phyloP scores from a whole-genome alignment of 2,329 filamentous ascomycete genomes.

The Rutstroemia sp. region DNA sequence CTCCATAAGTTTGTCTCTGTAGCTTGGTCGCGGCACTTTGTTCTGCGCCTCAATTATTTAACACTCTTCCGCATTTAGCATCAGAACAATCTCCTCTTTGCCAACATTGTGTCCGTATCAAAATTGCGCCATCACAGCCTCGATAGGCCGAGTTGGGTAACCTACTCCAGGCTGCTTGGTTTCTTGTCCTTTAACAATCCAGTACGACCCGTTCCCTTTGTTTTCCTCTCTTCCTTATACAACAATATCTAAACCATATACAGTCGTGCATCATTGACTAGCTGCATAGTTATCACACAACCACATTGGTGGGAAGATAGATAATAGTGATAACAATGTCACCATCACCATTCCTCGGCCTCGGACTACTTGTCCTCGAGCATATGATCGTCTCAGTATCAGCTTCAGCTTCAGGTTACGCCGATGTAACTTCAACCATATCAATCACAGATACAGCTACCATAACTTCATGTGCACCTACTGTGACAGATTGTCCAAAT shows the following conservation, averaged over 20 bases:
- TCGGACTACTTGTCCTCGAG: neutral
- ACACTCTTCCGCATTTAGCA: neutral
- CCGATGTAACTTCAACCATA: neutral
- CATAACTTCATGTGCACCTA: slow-evolving; percentile 3
- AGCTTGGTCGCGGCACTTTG: neutral
- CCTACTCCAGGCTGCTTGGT: neutral
- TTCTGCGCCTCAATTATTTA: neutral
- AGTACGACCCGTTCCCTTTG: neutral
- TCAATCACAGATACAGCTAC: slow-evolving; percentile 1
- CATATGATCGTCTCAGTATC: neutral
- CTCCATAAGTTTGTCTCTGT: slow-evolving; percentile 1
- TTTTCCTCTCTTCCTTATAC: neutral
- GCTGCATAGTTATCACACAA: neutral
- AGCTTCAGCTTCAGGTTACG: neutral
- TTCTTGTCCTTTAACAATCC: neutral
- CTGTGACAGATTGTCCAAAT: slow-evolving; percentile 4
- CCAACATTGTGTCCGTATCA: neutral
- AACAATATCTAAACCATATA: neutral
- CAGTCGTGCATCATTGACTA: neutral
- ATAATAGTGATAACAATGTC: neutral
- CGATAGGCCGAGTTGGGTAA: neutral
- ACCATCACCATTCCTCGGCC: neutral
- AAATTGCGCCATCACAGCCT: neutral
- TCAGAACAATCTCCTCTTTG: neutral
- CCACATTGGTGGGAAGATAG: neutral